A percentile compares a stretch with the other conserved stretches of the same genome.
These are phyloP conservation scores for Ceratobasidium sp. DNA, from an alignment of 1,284 basidiomycete species.

Conservation along the genomic window DNA sequence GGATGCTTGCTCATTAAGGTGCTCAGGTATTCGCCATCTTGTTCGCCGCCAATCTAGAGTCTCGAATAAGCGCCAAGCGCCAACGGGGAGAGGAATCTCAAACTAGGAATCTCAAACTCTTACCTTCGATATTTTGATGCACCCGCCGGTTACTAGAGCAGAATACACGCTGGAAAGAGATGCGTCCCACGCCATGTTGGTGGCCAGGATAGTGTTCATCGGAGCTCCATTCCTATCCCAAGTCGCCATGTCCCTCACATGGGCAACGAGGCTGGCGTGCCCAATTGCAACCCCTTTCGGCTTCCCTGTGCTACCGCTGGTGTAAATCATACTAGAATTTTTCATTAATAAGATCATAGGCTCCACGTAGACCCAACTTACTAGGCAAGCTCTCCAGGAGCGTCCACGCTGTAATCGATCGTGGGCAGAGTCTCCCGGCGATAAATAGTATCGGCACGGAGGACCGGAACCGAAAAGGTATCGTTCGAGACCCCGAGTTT, in stretches of 20 bases:
- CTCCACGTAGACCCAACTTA: no score
- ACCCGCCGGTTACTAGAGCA: not conserved
- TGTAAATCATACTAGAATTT: not conserved
- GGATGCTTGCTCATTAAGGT: not conserved
- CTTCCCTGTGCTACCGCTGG: slow-evolving; percentile 3
- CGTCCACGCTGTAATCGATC: not conserved
- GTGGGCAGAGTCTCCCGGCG: not conserved
- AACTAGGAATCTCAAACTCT: no score
- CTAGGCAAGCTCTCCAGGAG: not conserved
- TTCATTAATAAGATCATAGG: no score
- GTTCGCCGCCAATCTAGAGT: not conserved
- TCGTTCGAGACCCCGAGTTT: no score
- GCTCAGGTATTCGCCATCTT: slow-evolving; percentile 6
- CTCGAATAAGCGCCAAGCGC: not conserved
- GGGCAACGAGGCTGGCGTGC: not conserved
- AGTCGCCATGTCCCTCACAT: not conserved
- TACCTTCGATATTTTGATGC: not conserved
- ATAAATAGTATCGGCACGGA: not conserved
- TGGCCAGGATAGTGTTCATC: not conserved
- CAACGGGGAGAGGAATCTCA: no score
- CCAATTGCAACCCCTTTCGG: not conserved
- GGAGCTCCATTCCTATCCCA: not conserved
- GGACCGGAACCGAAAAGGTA: not conserved
- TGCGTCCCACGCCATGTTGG: not conserved
- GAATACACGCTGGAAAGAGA: not conserved